Conservation (phyloP, 2,329 filamentous ascomycete genomes). For the Trichoderma lentiforme region DNA sequence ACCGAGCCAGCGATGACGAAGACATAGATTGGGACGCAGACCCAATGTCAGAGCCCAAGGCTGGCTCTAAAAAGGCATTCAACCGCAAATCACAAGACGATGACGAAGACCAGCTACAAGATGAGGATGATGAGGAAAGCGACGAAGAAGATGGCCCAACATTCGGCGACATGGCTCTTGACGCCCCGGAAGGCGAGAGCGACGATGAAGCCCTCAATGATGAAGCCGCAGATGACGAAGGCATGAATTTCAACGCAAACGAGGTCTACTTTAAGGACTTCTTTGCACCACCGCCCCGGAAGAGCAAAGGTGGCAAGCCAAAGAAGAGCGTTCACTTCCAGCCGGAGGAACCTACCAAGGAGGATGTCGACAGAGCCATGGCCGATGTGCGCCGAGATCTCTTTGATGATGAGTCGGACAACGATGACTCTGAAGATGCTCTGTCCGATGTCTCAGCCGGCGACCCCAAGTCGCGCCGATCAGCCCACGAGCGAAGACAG, state of each 20-base stretch:
- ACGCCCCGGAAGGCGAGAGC: conserved; percentile 67
- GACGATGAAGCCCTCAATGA: conserved; percentile 61
- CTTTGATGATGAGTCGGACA: conserved; percentile 73
- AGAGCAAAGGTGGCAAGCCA: conserved; percentile 47
- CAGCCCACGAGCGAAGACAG: conserved; percentile 81
- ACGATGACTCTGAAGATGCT: conserved; percentile 61
- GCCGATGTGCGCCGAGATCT: conserved; percentile 83
- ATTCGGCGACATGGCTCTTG: conserved; percentile 74
- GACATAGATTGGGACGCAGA: conserved; percentile 85
- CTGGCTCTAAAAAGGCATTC: conserved; percentile 24
- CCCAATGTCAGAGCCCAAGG: conserved; percentile 51
- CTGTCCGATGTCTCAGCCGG: conserved; percentile 64
- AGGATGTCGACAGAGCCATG: conserved; percentile 78
- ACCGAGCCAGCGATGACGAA: conserved; percentile 75
- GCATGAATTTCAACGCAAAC: conserved; percentile 71
- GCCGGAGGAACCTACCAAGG: conserved; percentile 51
- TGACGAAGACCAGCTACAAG: conserved; percentile 58
- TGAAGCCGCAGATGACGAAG: conserved; percentile 53
- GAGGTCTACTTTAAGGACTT: conserved; percentile 90
- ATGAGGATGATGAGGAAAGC: conserved; percentile 52
- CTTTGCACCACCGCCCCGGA: conserved; percentile 78
- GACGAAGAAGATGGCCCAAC: conserved; percentile 75
- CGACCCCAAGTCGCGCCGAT: conserved; percentile 70
- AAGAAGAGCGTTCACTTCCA: conserved; percentile 40
- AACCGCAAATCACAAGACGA: conserved; percentile 35